These are phyloP conservation scores for Pseudogymnoascus pannorum DNA, from an alignment of 2,329 filamentous ascomycete genomes.

Conservation along the genomic window DNA sequence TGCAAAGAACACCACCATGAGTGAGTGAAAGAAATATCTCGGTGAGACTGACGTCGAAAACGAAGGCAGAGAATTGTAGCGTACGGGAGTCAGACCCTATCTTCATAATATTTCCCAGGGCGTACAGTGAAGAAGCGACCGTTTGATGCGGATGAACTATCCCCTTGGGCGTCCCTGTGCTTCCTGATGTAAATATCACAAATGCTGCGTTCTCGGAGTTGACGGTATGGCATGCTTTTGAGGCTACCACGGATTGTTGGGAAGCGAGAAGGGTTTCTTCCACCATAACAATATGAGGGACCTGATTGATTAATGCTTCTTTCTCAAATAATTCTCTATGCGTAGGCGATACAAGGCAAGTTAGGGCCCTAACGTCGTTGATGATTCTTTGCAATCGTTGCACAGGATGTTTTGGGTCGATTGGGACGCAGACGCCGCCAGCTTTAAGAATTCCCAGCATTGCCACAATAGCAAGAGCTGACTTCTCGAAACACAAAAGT, in stretches of 20 bases:
- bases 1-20: constrained; percentile 18
- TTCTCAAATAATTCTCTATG: not conserved
- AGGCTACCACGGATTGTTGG: not conserved
- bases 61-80: constrained; percentile 20
- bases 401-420: constrained; percentile 23
- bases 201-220: constrained; percentile 12
- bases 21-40: constrained; percentile 21
- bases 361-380: not conserved
- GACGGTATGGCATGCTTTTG: not conserved
- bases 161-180: constrained; percentile 22
- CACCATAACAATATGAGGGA: not conserved
- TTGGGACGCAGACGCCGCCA: constrained; percentile 25
- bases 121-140: constrained; percentile 10
- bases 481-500: constrained; percentile 21
- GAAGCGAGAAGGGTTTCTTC: not conserved
- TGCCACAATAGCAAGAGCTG: constrained; percentile 21
- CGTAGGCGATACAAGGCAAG: not conserved
- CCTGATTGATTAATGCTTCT: not conserved
- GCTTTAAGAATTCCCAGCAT: constrained; percentile 25
- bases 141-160: constrained; percentile 17
- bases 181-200: constrained; percentile 19
- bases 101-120: not conserved
- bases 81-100: constrained; percentile 11
- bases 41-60: constrained; percentile 17
- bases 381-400: not conserved